These are phyloP conservation scores for Colletotrichum sidae DNA, from an alignment of 2,329 filamentous ascomycete genomes.

Conservation along the genomic window DNA sequence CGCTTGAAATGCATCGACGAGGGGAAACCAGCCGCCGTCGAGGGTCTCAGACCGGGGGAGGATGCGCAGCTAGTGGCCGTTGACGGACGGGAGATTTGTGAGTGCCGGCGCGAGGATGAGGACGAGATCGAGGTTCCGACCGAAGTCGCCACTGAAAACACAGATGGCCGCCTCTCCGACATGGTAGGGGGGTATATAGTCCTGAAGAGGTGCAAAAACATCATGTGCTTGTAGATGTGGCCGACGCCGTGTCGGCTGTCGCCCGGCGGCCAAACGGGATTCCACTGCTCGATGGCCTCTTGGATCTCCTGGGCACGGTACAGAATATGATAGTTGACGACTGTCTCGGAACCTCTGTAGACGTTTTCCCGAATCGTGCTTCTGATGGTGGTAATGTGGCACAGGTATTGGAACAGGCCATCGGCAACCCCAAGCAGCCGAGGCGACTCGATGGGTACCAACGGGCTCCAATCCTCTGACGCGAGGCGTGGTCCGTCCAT, in stretches of 20 bases:
- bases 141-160: conserved; percentile 39
- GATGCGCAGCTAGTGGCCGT: conserved; percentile 48
- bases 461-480: conserved; percentile 57
- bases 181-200: conserved; percentile 67
- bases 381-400: conserved; percentile 81
- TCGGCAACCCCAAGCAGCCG: conserved; percentile 85
- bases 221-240: conserved; percentile 73
- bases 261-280: conserved; percentile 69
- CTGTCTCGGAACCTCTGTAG: conserved; percentile 69
- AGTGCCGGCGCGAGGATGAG: conserved; percentile 36
- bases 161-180: conserved; percentile 21
- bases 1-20: conserved; percentile 44
- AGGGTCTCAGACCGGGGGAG: conserved; percentile 45
- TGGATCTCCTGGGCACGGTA: conserved; percentile 82
- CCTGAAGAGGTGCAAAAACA: conserved; percentile 73
- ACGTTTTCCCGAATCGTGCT: conserved; percentile 79
- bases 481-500: conserved; percentile 50
- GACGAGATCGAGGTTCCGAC: conserved; percentile 36
- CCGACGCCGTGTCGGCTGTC: conserved; percentile 68
- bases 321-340: conserved; percentile 79
- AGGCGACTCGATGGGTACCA: conserved; percentile 57
- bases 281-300: conserved; percentile 79
- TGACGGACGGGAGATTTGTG: conserved; percentile 36
- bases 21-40: conserved; percentile 31
- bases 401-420: conserved; percentile 82